phyloP scores from a whole-genome alignment of 2,329 filamentous ascomycete genomes.

The Xylariaceae sp. region DNA sequence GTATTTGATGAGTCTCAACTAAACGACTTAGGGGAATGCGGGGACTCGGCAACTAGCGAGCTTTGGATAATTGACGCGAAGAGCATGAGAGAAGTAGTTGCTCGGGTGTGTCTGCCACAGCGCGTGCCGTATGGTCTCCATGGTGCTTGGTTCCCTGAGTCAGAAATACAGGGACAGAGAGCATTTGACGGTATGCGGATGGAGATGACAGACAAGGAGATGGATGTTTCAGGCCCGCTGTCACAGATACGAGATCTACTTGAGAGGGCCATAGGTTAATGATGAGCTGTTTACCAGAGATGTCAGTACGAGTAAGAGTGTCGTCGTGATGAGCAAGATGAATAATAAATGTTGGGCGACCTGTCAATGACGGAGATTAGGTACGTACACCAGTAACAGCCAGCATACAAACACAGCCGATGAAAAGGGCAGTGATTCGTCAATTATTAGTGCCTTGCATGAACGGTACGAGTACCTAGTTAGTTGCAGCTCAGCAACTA shows the following conservation, averaged over 20 bases:
- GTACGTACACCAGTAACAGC: too few species aligned
- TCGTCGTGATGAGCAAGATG: too few species aligned
- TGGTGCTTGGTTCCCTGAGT: conserved; percentile 56
- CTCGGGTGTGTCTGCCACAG: conserved; percentile 57
- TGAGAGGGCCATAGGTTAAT: conserved; percentile 25
- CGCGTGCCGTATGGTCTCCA: conserved; percentile 68
- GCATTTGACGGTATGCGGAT: conserved; percentile 20
- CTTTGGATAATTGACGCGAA: conserved; percentile 66
- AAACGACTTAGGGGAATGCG: conserved; percentile 44
- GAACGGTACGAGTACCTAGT: too few species aligned
- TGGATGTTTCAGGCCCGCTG: conserved; percentile 23
- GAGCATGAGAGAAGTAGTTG: conserved; percentile 58
- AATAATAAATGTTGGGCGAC: too few species aligned
- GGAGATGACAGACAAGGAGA: conserved; percentile 15
- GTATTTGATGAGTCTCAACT: conserved; percentile 67
- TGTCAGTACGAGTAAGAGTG: too few species aligned
- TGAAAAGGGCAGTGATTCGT: too few species aligned
- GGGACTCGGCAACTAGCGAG: conserved; percentile 48
- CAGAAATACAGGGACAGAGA: conserved; percentile 48
- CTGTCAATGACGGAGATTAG: too few species aligned
- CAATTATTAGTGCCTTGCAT: too few species aligned
- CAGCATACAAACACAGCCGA: too few species aligned
- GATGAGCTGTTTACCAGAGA: too few species aligned
- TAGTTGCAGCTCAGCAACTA: too few species aligned
- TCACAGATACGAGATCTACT: conserved; percentile 23